Conservation (phyloP, 192 early-diverging fungal genomes). For the Kappamyces sp. region DNA sequence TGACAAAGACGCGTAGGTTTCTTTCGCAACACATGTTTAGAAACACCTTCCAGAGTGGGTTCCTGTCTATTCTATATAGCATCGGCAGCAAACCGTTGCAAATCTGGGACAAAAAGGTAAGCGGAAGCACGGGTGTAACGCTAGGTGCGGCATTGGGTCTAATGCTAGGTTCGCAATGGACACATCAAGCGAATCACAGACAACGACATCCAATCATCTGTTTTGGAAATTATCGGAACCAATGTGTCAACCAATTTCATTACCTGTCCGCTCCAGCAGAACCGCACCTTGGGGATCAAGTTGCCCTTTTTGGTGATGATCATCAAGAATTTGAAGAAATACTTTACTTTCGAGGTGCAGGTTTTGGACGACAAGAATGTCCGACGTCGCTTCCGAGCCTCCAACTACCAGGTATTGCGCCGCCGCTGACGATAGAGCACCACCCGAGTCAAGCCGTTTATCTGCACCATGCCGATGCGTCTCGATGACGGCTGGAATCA, state of each 20-base stretch:
- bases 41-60: conserved; percentile 80
- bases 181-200: conserved; percentile 76
- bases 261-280: conserved; percentile 67
- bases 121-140: too few relatives aligned
- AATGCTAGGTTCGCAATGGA: too few relatives aligned
- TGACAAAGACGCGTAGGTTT: conserved; percentile 7
- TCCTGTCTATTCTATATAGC: conserved; percentile 84
- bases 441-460: conserved; percentile 77
- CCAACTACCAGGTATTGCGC: conserved; percentile 86
- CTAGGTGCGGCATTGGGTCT: too few relatives aligned
- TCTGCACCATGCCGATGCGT: conserved; percentile 88
- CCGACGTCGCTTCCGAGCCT: conserved; percentile 74
- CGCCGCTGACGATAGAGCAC: conserved; percentile 42
- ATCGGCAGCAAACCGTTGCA: conserved; percentile 74
- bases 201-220: conserved; percentile 73
- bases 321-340: conserved; percentile 82
- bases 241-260: conserved; percentile 84
- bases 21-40: conserved; percentile 54
- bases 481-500: conserved; percentile 96
- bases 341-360: conserved; percentile 90
- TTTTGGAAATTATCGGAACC: conserved; percentile 72
- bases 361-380: conserved; percentile 77
- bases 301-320: conserved; percentile 82
- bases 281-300: conserved; percentile 82
- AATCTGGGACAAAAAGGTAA: conserved; percentile 66